These are phyloP conservation scores for Fallopia convolvulus DNA, from an alignment of 148 eudicot species.

Conservation along the genomic window DNA sequence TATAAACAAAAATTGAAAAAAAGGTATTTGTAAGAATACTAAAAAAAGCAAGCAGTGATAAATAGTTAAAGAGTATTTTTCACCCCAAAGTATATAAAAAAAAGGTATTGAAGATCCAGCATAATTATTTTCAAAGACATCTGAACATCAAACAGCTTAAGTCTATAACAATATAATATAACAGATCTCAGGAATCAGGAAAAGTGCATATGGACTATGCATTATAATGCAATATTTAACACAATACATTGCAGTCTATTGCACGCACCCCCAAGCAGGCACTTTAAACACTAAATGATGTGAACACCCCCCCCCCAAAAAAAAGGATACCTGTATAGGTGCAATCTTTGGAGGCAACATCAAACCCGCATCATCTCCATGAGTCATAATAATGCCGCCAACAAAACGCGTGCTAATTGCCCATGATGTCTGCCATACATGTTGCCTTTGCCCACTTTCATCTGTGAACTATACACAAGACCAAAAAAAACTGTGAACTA, in stretches of 20 bases:
- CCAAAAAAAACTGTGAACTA: background rate
- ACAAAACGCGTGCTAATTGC: conserved; percentile 97
- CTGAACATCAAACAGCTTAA: background rate
- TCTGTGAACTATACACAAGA: conserved; percentile 61
- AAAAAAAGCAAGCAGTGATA: background rate
- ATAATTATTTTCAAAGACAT: background rate
- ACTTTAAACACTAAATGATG: background rate
- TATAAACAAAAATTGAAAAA: background rate
- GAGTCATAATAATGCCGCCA: conserved; percentile 98
- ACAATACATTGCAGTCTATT: no score
- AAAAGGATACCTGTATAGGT: conserved; percentile 66
- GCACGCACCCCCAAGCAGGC: background rate
- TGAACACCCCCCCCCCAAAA: background rate
- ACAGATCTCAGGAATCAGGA: background rate
- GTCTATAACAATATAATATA: background rate
- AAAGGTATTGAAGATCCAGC: background rate
- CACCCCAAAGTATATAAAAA: background rate
- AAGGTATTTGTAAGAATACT: background rate
- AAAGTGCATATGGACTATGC: no score
- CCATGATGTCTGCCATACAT: conserved; percentile 99
- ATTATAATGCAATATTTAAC: background rate
- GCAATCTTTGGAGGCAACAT: conserved; percentile 97
- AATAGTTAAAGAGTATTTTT: background rate
- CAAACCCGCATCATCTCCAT: conserved; percentile 97
- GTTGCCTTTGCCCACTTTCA: conserved; percentile 84